Evolutionary conservation across 192 early-diverging fungal genomes (phyloP).

Genomic region (Entrophospora sp.): DNA sequence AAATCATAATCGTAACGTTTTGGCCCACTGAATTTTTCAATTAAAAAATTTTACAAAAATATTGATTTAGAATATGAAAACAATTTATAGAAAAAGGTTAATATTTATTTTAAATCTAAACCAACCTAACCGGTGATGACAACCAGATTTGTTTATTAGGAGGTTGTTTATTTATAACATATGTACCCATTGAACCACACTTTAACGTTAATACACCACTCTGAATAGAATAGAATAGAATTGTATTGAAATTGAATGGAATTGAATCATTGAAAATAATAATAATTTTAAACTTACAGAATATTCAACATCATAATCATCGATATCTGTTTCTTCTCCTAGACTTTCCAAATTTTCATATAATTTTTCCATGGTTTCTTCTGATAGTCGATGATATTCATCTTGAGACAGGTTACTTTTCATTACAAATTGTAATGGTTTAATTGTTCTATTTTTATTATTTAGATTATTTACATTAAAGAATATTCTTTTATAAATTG

Average conservation of each 20-base stretch:
- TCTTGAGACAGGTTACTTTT: constrained; percentile 41
- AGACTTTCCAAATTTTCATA: constrained; percentile 67
- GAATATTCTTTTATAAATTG: too few relatives aligned
- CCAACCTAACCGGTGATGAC: constrained; percentile 70
- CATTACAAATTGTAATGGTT: too few relatives aligned
- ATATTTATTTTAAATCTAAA: too few relatives aligned
- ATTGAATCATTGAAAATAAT: background rate
- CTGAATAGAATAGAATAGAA: constrained; percentile 8
- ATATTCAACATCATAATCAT: constrained; percentile 74
- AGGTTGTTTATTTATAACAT: constrained; percentile 97
- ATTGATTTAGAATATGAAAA: background rate
- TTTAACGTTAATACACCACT: constrained; percentile 84
- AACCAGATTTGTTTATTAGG: constrained; percentile 98
- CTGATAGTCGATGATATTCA: constrained; percentile 54
- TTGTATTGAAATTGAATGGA: background rate
- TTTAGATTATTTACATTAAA: too few relatives aligned
- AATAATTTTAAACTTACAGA: constrained; percentile 42
- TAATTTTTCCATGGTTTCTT: constrained; percentile 55
- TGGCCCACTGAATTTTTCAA: constrained; percentile 55
- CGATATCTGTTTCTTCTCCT: constrained; percentile 57
- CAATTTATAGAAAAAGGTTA: background rate
- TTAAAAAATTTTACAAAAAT: background rate
- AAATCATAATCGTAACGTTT: constrained; percentile 74
- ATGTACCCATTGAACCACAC: constrained; percentile 72
- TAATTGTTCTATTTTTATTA: too few relatives aligned